These are phyloP conservation scores for Astrocystis sublimbata DNA, from an alignment of 495 filamentous ascomycete genomes.

Conservation along the genomic window DNA sequence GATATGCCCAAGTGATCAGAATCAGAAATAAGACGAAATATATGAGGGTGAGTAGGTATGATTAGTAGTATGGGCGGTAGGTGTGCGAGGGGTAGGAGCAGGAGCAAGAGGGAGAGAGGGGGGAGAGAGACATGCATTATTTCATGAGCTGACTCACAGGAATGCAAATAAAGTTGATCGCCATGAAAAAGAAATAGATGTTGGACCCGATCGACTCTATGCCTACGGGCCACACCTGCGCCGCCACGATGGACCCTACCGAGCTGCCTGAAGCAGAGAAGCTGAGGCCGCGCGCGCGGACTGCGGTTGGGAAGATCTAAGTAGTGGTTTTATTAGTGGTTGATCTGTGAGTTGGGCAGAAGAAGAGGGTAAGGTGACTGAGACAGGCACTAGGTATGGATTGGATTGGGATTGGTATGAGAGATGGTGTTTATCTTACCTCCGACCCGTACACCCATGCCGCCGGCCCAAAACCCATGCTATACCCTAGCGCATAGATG, in stretches of 20 bases:
- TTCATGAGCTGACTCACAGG: too few species aligned
- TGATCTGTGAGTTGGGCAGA: background rate
- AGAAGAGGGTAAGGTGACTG: background rate
- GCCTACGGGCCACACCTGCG: conserved; percentile 55
- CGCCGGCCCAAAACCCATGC: conserved; percentile 57
- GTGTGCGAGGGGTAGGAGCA: background rate
- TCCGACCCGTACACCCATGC: conserved; percentile 62
- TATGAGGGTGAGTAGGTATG: too few species aligned
- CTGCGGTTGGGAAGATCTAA: conserved; percentile 56
- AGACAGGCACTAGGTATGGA: too few species aligned
- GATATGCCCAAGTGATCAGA: background rate
- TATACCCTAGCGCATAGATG: conserved; percentile 58
- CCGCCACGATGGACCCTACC: conserved; percentile 51
- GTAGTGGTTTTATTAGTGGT: background rate
- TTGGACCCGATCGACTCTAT: conserved; percentile 54
- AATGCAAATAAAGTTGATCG: conserved; percentile 52
- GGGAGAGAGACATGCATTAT: conserved; percentile 19
- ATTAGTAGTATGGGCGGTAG: background rate
- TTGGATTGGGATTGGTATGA: too few species aligned
- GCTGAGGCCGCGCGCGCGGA: conserved; percentile 54
- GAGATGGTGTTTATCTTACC: conserved; percentile 29
- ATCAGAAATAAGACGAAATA: background rate
- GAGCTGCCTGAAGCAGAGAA: conserved; percentile 51
- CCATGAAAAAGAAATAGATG: conserved; percentile 62
- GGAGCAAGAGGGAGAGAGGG: too few species aligned